Conservation (phyloP, 371 early-diverging fungal genomes). For the Lichtheimia corymbifera region DNA sequence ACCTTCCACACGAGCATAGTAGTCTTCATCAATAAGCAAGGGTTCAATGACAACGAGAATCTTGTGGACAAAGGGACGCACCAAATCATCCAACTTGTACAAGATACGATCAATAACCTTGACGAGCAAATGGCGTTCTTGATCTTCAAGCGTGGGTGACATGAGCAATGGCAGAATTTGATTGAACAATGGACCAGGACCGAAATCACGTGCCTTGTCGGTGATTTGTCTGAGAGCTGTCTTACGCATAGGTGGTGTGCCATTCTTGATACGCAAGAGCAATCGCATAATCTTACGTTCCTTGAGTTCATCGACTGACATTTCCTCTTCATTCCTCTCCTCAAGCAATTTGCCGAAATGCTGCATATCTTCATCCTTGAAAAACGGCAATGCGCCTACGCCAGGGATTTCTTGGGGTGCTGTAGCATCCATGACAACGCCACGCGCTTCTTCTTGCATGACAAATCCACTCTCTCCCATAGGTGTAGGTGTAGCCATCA, state of each 20-base stretch:
- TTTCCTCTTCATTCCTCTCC: conserved; percentile 79
- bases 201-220: conserved; percentile 95
- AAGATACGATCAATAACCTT: conserved; percentile 97
- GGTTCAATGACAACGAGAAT: conserved; percentile 98
- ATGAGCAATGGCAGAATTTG: conserved; percentile 95
- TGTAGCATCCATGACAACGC: conserved; percentile 58
- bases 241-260: conserved; percentile 94
- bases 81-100: conserved; percentile 93
- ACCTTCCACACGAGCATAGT: conserved; percentile 96
- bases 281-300: conserved; percentile 96
- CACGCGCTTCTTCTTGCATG: conserved; percentile 78
- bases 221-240: conserved; percentile 91
- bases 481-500: conserved; percentile 93
- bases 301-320: conserved; percentile 88
- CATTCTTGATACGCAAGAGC: conserved; percentile 96
- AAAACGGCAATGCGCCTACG: conserved; percentile 86
- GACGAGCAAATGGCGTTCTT: conserved; percentile 96
- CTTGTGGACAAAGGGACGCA: conserved; percentile 96
- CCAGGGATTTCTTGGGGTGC: conserved; percentile 89
- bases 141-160: conserved; percentile 96
- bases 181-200: conserved; percentile 94
- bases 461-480: conserved; percentile 81
- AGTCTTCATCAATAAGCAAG: conserved; percentile 95
- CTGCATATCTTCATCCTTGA: conserved; percentile 97
- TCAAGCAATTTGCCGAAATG: conserved; percentile 93